phyloP scores from a whole-genome alignment of 2,329 filamentous ascomycete species.

The Aspergillus niger region DNA sequence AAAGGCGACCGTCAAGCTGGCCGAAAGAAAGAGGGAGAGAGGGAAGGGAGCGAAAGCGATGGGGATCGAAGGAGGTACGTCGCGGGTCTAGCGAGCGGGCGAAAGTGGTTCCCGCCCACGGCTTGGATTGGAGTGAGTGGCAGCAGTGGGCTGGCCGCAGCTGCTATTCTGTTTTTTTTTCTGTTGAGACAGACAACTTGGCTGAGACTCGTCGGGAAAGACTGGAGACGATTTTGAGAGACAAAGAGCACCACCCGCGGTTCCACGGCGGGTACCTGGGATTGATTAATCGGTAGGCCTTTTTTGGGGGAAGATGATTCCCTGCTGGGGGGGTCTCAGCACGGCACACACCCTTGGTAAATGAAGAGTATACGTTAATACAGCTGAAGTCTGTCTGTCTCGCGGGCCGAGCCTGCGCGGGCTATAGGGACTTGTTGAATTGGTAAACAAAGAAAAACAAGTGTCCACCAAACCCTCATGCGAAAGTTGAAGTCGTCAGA shows the following conservation, averaged over 20 bases:
- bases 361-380: neutral
- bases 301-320: neutral
- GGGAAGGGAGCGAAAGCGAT: neutral
- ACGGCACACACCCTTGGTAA: no score
- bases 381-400: neutral
- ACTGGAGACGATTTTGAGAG: neutral
- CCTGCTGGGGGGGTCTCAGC: neutral
- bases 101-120: constrained; percentile 11
- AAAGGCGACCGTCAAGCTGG: constrained; percentile 9
- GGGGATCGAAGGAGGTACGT: neutral
- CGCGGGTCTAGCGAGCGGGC: constrained; percentile 7
- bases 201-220: neutral
- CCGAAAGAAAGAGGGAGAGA: constrained; percentile 13
- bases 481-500: neutral
- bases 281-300: neutral
- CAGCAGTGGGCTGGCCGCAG: neutral
- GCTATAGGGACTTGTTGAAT: neutral
- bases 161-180: neutral
- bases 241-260: constrained; percentile 1
- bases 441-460: neutral
- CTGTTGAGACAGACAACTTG: neutral
- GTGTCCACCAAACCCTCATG: neutral
- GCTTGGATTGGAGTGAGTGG: neutral
- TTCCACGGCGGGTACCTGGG: constrained; percentile 9
- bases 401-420: neutral